Conservation (phyloP, 2,329 filamentous ascomycete species). For the Neonectria hederae region DNA sequence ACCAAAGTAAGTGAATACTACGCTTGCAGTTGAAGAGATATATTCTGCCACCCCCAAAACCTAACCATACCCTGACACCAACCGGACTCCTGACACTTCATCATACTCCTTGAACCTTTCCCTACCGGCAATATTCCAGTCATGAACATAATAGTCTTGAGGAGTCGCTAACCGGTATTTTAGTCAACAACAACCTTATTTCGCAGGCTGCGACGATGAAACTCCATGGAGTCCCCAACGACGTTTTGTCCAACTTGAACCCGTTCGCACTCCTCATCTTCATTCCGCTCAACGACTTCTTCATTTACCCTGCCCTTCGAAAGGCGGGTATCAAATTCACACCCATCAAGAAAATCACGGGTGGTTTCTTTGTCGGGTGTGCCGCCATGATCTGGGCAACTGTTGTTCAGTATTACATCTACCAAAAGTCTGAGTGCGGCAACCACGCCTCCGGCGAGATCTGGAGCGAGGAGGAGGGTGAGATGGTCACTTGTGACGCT, state of each 20-base stretch:
- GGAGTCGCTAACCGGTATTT: constrained; percentile 31
- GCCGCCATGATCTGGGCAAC: constrained; percentile 67
- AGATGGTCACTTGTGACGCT: constrained; percentile 52
- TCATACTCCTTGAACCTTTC: no score
- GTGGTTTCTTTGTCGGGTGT: constrained; percentile 72
- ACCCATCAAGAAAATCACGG: constrained; percentile 79
- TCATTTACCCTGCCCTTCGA: constrained; percentile 75
- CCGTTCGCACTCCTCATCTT: constrained; percentile 78
- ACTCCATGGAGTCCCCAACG: constrained; percentile 78
- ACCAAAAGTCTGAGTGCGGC: constrained; percentile 70
- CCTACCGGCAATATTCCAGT: no score
- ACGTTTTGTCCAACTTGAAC: constrained; percentile 78
- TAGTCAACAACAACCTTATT: constrained; percentile 66
- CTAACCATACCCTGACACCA: no score
- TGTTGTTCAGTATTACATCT: constrained; percentile 69
- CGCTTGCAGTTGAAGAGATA: neutral
- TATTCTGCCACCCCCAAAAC: neutral
- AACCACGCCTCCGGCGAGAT: constrained; percentile 45
- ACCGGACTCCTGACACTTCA: no score
- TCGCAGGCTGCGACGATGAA: constrained; percentile 73
- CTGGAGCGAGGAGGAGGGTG: constrained; percentile 47
- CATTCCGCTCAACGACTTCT: constrained; percentile 74
- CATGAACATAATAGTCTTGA: neutral
- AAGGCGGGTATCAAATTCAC: constrained; percentile 72
- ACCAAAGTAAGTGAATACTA: constrained; percentile 49